phyloP scores from a whole-genome alignment of 306 rosid genomes.

The Phaseolus lunatus region DNA sequence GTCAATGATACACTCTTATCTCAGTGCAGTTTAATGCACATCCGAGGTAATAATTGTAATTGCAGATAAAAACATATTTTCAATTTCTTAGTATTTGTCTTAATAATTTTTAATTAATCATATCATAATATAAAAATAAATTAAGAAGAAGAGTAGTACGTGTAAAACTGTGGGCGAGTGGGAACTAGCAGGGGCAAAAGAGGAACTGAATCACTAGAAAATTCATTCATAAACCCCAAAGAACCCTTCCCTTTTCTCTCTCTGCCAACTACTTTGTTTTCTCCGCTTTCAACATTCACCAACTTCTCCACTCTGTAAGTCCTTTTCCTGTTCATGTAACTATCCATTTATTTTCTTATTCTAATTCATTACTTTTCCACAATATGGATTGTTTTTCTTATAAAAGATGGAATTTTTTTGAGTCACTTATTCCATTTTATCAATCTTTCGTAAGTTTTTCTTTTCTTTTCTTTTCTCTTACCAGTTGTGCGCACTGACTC shows the following conservation, averaged over 20 bases:
- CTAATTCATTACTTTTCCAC: neutral
- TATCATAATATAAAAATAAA: too few relatives aligned
- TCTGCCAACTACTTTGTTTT: constrained; percentile 20
- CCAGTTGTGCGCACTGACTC: neutral
- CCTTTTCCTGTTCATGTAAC: neutral
- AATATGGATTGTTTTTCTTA: too few relatives aligned
- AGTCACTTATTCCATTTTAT: neutral
- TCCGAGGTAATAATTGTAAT: too few relatives aligned
- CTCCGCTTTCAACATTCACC: constrained; percentile 40
- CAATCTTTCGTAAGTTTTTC: neutral
- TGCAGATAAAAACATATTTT: too few relatives aligned
- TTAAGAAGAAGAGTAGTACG: too few relatives aligned
- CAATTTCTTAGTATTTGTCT: too few relatives aligned
- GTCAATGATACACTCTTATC: too few relatives aligned
- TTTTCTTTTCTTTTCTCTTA: neutral
- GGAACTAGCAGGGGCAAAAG: neutral
- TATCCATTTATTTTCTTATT: neutral
- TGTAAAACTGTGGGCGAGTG: neutral
- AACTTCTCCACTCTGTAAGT: constrained; percentile 44
- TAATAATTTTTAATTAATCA: too few relatives aligned
- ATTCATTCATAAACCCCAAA: neutral
- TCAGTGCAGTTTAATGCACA: too few relatives aligned
- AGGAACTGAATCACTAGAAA: neutral
- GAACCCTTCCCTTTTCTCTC: neutral
- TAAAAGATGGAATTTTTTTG: constrained; percentile 10